Evolutionary conservation across 305 asterid species (phyloP).

Genomic region (Solanum chacoense): DNA sequence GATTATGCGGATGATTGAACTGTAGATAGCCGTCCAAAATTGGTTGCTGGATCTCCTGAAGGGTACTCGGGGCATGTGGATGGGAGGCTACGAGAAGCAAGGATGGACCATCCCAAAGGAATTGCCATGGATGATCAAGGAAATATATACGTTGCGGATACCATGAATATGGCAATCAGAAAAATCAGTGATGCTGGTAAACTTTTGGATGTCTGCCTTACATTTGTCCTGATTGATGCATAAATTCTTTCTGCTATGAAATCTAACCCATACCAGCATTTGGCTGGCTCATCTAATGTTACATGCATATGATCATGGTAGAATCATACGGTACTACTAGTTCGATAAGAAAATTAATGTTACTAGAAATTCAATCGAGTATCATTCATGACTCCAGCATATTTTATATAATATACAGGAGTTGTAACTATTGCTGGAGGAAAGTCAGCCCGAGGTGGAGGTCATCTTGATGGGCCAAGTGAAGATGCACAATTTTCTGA

Average conservation of each 20-base stretch:
- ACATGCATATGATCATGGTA: neutral
- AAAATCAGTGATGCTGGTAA: constrained; percentile 77
- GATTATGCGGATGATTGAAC: neutral
- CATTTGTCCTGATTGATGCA: neutral
- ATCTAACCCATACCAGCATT: neutral
- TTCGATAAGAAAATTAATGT: neutral
- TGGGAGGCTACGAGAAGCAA: constrained; percentile 81
- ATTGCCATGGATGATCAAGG: constrained; percentile 69
- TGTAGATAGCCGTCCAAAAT: constrained; percentile 86
- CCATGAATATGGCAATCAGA: constrained; percentile 81
- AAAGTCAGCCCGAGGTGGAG: constrained; percentile 62
- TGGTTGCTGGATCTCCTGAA: constrained; percentile 83
- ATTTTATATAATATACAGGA: constrained; percentile 27
- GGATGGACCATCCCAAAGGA: constrained; percentile 89
- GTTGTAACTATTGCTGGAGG: constrained; percentile 95
- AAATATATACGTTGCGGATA: constrained; percentile 79
- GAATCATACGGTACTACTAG: neutral
- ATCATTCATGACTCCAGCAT: neutral
- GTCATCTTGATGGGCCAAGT: constrained; percentile 91
- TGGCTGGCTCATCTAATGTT: neutral
- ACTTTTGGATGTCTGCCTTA: neutral
- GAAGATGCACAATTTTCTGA: constrained; percentile 82
- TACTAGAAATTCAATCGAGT: neutral
- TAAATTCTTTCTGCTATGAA: neutral
- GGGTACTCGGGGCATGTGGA: constrained; percentile 90